Evolutionary conservation across 2,329 filamentous ascomycete genomes (phyloP).

Genomic region (Blastomyces gilchristii): DNA sequence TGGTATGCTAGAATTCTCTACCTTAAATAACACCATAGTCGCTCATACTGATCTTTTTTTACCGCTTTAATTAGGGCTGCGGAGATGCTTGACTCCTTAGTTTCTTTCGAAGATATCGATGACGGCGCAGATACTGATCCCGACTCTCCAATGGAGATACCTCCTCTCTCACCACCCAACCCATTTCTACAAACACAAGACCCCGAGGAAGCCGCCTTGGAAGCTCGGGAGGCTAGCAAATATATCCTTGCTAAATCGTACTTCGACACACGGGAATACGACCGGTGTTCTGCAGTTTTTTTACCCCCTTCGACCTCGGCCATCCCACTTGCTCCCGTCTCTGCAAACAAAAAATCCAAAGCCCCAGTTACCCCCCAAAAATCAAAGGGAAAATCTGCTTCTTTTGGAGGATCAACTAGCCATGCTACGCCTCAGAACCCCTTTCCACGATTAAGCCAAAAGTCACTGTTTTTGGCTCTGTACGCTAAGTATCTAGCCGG

Average conservation of each 20-base stretch:
- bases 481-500: slow-evolving; percentile 90
- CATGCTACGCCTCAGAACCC: slow-evolving; percentile 27
- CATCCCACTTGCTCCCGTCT: slow-evolving; percentile 46
- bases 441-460: slow-evolving; percentile 61
- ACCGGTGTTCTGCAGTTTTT: slow-evolving; percentile 84
- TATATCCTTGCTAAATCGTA: slow-evolving; percentile 88
- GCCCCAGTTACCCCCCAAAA: slow-evolving; percentile 39
- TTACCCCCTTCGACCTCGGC: slow-evolving; percentile 70
- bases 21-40: background rate
- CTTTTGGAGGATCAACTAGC: slow-evolving; percentile 29
- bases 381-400: slow-evolving; percentile 50
- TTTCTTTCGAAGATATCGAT: slow-evolving; percentile 41
- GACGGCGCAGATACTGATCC: slow-evolving; percentile 48
- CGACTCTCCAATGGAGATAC: slow-evolving; percentile 53
- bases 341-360: slow-evolving; percentile 29
- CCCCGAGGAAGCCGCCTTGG: slow-evolving; percentile 61
- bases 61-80: slow-evolving; percentile 57
- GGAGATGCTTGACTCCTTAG: slow-evolving; percentile 78
- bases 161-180: slow-evolving; percentile 42
- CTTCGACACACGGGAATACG: slow-evolving; percentile 91
- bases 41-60: slow-evolving; percentile 2
- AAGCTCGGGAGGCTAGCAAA: slow-evolving; percentile 67
- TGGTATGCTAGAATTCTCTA: slow-evolving; percentile 49
- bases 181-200: slow-evolving; percentile 49
- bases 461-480: slow-evolving; percentile 79